These are phyloP conservation scores for Aspergillus sp. DNA, from an alignment of 2,329 filamentous ascomycete genomes.

Conservation along the genomic window DNA sequence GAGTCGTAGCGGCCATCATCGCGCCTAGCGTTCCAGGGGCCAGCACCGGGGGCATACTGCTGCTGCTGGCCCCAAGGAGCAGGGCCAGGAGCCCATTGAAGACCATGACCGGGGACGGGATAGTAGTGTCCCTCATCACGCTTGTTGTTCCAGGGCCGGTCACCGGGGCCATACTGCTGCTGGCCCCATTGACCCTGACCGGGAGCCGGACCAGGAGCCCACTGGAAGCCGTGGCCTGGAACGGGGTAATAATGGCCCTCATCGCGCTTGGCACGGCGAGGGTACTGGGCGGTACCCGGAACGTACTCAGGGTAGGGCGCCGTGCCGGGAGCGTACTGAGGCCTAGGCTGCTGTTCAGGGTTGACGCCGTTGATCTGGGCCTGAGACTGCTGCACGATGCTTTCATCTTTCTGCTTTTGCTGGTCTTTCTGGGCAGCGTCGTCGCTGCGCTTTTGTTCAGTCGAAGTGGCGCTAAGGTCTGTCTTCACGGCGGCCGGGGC, in stretches of 20 bases:
- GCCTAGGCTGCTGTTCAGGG: too few relatives aligned
- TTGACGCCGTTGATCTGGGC: too few relatives aligned
- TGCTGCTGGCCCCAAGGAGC: background rate
- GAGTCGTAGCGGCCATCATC: too few relatives aligned
- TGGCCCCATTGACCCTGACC: too few relatives aligned
- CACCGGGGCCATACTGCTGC: background rate
- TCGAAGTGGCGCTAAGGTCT: too few relatives aligned
- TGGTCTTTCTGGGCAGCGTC: background rate
- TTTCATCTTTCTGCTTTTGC: background rate
- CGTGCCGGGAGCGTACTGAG: background rate
- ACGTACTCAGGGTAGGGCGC: background rate
- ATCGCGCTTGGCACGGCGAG: background rate
- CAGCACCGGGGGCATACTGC: too few relatives aligned
- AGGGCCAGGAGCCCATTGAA: background rate
- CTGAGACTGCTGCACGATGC: background rate
- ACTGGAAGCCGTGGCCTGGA: too few relatives aligned
- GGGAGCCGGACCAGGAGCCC: background rate
- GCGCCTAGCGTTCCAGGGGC: background rate
- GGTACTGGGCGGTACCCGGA: background rate
- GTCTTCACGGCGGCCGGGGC: background rate
- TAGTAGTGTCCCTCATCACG: background rate
- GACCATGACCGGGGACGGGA: background rate
- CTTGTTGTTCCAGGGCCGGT: background rate
- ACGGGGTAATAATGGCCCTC: background rate
- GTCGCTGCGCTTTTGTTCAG: background rate